phyloP scores from a whole-genome alignment of 768 basidiomycete species.

The Myochromella boudieri region DNA sequence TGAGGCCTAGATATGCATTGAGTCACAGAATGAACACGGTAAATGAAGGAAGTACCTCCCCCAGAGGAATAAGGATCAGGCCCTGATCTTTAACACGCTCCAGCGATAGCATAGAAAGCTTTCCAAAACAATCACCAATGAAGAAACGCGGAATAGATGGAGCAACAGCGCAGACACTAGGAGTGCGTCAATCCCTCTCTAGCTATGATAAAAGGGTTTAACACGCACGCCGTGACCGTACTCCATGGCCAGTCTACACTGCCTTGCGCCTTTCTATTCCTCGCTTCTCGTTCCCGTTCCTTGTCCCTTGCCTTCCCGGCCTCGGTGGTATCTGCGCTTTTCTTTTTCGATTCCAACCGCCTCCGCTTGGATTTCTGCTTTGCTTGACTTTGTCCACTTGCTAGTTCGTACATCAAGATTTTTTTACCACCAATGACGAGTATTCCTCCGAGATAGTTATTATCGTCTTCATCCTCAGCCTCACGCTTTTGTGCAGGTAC shows the following conservation, averaged over 20 bases:
- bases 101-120: slow-evolving; percentile 63
- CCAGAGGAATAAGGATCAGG: slow-evolving; percentile 62
- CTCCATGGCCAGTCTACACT: slow-evolving; percentile 76
- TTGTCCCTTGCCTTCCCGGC: slow-evolving; percentile 50
- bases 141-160: slow-evolving; percentile 47
- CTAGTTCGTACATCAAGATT: slow-evolving; percentile 61
- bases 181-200: neutral
- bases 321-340: slow-evolving; percentile 41
- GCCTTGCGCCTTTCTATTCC: slow-evolving; percentile 54
- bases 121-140: slow-evolving; percentile 71
- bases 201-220: slow-evolving; percentile 5
- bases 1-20: slow-evolving; percentile 53
- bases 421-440: slow-evolving; percentile 69
- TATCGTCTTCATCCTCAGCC: slow-evolving; percentile 27
- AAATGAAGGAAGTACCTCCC: slow-evolving; percentile 51
- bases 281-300: slow-evolving; percentile 53
- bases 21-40: neutral
- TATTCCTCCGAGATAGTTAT: slow-evolving; percentile 56
- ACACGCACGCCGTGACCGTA: slow-evolving; percentile 62
- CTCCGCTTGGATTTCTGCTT: slow-evolving; percentile 57
- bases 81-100: slow-evolving; percentile 40
- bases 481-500: slow-evolving; percentile 35
- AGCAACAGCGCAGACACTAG: slow-evolving; percentile 50
- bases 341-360: slow-evolving; percentile 50
- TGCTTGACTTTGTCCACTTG: slow-evolving; percentile 43